Conservation (phyloP, 495 filamentous ascomycete genomes). For the Talaromyces thailandensis region DNA sequence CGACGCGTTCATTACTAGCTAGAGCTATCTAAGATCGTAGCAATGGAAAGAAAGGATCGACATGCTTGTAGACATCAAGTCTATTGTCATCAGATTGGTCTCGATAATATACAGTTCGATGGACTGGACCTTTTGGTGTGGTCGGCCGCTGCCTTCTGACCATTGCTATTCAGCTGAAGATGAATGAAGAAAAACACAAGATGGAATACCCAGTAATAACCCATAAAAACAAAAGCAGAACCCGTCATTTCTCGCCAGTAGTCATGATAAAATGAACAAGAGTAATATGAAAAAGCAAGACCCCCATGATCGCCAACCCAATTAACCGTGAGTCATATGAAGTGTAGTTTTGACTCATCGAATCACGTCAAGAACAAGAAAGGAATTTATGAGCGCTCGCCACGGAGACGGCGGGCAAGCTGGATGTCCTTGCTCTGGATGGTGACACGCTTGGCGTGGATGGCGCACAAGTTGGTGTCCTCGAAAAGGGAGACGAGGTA, state of each 20-base stretch:
- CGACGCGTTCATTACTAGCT: constrained; percentile 2
- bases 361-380: constrained; percentile 6
- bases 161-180: constrained; percentile 25
- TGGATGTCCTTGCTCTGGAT: constrained; percentile 96
- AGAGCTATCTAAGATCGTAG: background rate
- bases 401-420: constrained; percentile 91
- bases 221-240: constrained; percentile 26
- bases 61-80: constrained; percentile 9
- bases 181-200: constrained; percentile 21
- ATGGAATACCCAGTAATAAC: constrained; percentile 8
- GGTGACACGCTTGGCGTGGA: constrained; percentile 99
- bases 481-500: constrained; percentile 99
- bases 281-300: constrained; percentile 22
- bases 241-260: constrained; percentile 42
- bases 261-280: constrained; percentile 32
- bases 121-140: background rate
- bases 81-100: constrained; percentile 5
- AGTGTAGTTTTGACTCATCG: background rate
- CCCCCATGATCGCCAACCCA: constrained; percentile 43
- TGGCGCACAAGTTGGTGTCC: constrained; percentile 99
- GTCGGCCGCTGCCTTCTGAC: constrained; percentile 19
- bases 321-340: constrained; percentile 25
- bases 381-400: constrained; percentile 69
- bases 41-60: constrained; percentile 6
- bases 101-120: constrained; percentile 6